Percentiles rank a stretch among this genome's conserved stretches.
phyloP scores from a whole-genome alignment of 2,329 filamentous ascomycete genomes.

The Epichloe coenophiala region DNA sequence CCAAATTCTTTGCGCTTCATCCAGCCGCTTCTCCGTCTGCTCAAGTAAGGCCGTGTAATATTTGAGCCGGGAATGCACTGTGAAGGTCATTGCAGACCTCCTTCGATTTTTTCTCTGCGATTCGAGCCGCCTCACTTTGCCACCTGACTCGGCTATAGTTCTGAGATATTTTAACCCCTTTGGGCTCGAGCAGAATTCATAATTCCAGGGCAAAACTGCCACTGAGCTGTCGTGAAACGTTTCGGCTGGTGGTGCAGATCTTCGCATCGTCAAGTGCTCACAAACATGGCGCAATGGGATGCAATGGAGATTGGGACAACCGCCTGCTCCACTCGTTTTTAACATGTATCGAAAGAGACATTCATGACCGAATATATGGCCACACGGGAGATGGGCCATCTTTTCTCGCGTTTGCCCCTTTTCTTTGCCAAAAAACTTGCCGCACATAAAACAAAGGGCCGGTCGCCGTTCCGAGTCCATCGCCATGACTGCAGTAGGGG shows the following conservation, averaged over 20 bases:
- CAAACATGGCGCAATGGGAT: slow-evolving; percentile 10
- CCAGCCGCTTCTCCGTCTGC: slow-evolving; percentile 1
- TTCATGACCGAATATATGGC: slow-evolving; percentile 13
- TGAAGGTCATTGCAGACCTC: neutral
- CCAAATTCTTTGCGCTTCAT: slow-evolving; percentile 2
- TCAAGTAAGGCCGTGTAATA: neutral
- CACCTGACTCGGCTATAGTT: neutral
- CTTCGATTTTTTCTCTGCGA: neutral
- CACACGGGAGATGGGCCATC: slow-evolving; percentile 13
- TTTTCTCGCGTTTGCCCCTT: slow-evolving; percentile 4
- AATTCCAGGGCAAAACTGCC: slow-evolving; percentile 8
- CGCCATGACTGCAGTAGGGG: neutral
- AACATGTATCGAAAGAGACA: slow-evolving; percentile 10
- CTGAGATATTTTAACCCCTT: neutral
- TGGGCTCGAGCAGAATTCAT: slow-evolving; percentile 9
- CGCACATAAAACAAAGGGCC: slow-evolving; percentile 4
- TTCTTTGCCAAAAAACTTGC: neutral
- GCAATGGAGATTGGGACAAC: slow-evolving; percentile 6
- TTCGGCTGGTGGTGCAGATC: neutral
- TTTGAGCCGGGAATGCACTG: neutral
- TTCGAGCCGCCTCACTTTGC: slow-evolving; percentile 1
- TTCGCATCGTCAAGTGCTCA: slow-evolving; percentile 7
- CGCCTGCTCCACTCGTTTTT: neutral
- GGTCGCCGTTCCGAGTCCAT: neutral
- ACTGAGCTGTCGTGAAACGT: neutral